Evolutionary conservation across 2,329 filamentous ascomycete genomes (phyloP), one percentile per base, ranked within the genome.

Genomic region (Colletotrichum sidae): DNA sequence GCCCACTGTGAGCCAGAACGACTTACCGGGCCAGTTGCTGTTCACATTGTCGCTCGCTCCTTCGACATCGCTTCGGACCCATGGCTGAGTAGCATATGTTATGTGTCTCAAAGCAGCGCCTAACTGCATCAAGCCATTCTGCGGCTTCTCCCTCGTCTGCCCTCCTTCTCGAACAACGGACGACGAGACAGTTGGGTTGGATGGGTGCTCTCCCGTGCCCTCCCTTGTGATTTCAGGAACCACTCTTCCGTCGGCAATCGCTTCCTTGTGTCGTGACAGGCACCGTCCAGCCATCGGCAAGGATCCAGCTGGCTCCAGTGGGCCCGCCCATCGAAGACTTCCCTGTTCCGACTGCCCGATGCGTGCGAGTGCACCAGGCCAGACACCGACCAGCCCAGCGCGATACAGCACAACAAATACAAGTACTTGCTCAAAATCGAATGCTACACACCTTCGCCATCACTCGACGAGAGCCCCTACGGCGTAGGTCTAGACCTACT

Each of bases 241-340:
- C 60, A 55, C 49, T 45, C 42, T 65, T 51, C 54, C 44, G 49
- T 55, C 60, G 64, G 64, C 54, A 67, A 67, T 65, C 60, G 44
- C 46, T 67, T 53, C 45, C 54, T 65, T 25, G 15, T 51, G 45
- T 55, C 60, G 34, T 45, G 34, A 37, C 45, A 51, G 42, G 64
- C 44, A 42, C 60, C 13, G 34, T 65, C 53, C 34, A 37, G 49
- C 33, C 53, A 47, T 45, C 38, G 34, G 47, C 60, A 67, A 59
- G 62, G 62, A 53, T 65, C 37, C 33, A 37, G 44, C 62, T 62
- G 52, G 62, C 41, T 45, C 41, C 47, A 52, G 58, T 62, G 62
- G 62, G 33, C 58, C 46, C 58, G 51, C 57, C 62, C 62, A 65
- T 61, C 62, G 38, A 56, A 25, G 25, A 41, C 15, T 62, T 38